Evolutionary conservation across 805 yeast species (phyloP), one percentile per base, ranked within the genome.

Genomic region (Isabelozyma gotoi): DNA sequence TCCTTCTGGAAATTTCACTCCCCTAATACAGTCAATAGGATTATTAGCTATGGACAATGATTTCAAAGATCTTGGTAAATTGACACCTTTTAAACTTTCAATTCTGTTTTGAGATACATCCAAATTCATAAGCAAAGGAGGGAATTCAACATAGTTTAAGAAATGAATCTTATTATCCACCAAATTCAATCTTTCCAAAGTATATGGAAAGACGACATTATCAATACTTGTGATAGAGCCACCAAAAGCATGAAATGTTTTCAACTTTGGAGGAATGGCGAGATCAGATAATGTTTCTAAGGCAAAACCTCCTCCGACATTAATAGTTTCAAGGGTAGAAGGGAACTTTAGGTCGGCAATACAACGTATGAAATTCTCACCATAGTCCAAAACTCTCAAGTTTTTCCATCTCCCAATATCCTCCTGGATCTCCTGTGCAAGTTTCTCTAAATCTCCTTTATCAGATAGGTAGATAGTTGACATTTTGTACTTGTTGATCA

Each of bases 11-110:
- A 71, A 70, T 41, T 62, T 63, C 15, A 57, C 66, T 7, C 74
- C 73, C 46, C 68, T 66, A 33, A 71, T 60, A 34, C 69, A 65
- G 39, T 72, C 76, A 12, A 72, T 69, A 2, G 77, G 76, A 49
- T 72, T 72, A 40, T 55, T 52, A 0, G 72, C 57, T 17, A 71
- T 41, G 16, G 65, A 59, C 33, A 71, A 57, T 2, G 51, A 47
- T 45, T 55, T 53, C 34, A 72, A 50, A 7, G 51, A 51, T 10
- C 56, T 49, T 0, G 77, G 77, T 44, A 71, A 71, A 15, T 52
- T 62, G 14, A 67, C 67, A 12, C 68, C 67, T 41, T 69, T 50
- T 19, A 71, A 47, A 39, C 56, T 62, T 39, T 71, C 76, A 19
- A 71, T 62, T 45, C 74, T 50, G 52, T 71, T 72, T 19, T 65